Evolutionary conservation across 768 basidiomycete species (phyloP), one percentile per base, ranked within the genome.

Genomic region (Xerocomus brunneocitrinus): DNA sequence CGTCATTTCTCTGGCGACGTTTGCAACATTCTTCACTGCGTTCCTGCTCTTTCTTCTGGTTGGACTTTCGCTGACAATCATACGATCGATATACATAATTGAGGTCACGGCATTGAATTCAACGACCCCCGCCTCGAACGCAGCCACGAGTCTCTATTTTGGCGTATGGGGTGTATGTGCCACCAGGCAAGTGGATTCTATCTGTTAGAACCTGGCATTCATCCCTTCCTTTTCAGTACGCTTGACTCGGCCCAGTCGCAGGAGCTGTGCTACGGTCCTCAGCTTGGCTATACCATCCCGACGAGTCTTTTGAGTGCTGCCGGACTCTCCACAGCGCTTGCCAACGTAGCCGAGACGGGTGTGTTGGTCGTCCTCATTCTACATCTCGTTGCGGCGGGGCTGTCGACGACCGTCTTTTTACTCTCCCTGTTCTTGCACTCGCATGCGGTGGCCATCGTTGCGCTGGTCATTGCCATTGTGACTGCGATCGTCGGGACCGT

Each of bases 131-230:
- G 58, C 63, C 32, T 82, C 84, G 10, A 75, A 75, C 55, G 68
- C 82, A 12, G 82, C 83, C 28, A 84, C 82, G 4, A 73, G 76
- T 58, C 68, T 91, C 9, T 77, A 81, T 34, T 86, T 91, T 56
- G 91, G 91, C 4, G 84, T 91, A 5, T 92, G 90, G 86, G 91
- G 91, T 1, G 75, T 85, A 34, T 94, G 91, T 68, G 83, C 83
- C 1, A 69, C 69, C n/a, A 80, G 75, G 82, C 78, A 44, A 55
- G 60, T 57, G 13, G 36, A 34, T 14, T 12, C 4, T 22, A 2
- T 14, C 6, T 32, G 13, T 5, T 3, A 13, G 8, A 22, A 6
- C 19, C 8, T 14, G 34, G 30, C 5, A 27, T 39, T 47, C n/a
- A 53, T 24, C 22, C 1, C 8, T 27, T 28, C 6, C 8, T 25